Percentiles rank a stretch among this genome's conserved stretches.
Evolutionary conservation across 768 basidiomycete genomes (phyloP).

Genomic region (Leucocoprinus birnbaumii): DNA sequence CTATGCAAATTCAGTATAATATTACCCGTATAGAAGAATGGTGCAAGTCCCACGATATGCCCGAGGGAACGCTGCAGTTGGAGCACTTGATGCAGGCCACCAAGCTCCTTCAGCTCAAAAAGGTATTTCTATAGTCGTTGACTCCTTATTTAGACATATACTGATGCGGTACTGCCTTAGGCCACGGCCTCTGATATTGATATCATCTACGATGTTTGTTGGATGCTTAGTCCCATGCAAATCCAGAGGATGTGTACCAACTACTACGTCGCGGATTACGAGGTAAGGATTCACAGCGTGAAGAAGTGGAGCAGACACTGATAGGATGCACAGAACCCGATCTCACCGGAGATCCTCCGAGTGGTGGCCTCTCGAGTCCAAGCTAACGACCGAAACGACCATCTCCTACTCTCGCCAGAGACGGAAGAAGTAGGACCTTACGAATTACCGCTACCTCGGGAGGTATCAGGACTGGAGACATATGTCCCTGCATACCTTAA

Average conservation of each 20-base stretch:
- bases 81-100: slow-evolving; percentile 99
- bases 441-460: slow-evolving; percentile 89
- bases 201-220: slow-evolving; percentile 99
- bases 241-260: slow-evolving; percentile 99
- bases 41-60: slow-evolving; percentile 99
- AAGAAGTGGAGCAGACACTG: slow-evolving; percentile 4
- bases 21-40: slow-evolving; percentile 97
- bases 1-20: slow-evolving; percentile 99
- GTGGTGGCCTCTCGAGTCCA: slow-evolving; percentile 95
- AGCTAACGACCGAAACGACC: slow-evolving; percentile 95
- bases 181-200: slow-evolving; percentile 94
- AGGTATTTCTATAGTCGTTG: slow-evolving; percentile 44
- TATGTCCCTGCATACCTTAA: slow-evolving; percentile 93
- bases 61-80: slow-evolving; percentile 93
- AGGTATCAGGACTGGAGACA: slow-evolving; percentile 94
- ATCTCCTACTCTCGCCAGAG: slow-evolving; percentile 92
- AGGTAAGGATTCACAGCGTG: slow-evolving; percentile 47
- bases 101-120: slow-evolving; percentile 96
- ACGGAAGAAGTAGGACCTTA: slow-evolving; percentile 97
- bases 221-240: slow-evolving; percentile 99
- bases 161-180: slow-evolving; percentile 35
- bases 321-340: slow-evolving; percentile 67
- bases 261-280: slow-evolving; percentile 99
- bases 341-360: slow-evolving; percentile 94
- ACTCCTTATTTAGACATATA: not conserved